Base-by-base conservation (phyloP, 192 early-diverging fungal genomes). In the Coemansia sp. region DNA sequence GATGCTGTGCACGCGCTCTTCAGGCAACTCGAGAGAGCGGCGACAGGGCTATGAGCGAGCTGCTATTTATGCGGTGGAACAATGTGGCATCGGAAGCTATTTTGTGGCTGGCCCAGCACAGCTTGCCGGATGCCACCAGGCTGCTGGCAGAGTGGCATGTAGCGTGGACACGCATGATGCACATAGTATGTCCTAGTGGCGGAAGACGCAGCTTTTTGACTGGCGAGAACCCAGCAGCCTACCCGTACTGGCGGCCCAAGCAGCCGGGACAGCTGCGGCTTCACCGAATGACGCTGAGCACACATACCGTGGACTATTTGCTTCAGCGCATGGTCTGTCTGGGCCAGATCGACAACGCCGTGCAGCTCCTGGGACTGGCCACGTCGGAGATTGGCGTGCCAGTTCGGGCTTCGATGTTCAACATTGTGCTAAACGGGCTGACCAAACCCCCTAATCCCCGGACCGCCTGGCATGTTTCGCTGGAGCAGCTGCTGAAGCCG, bases 1-100 rank as follows among this genome's bases (percentile, higher is more conserved):
- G 34, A 14, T 51, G 55, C 51, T 69, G 66, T 50, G 1, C 14
- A 15, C 39, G 40, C 5, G 49, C 52, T n/a, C 11, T 58, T 15
- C 16, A 26, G 7, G 47, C 43, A n/a, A 34, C 12, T 16, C 16
- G 21, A 16, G 30, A 36, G 9, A 43, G 20, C 9, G 42, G 26
- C n/a, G 56, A 39, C 26, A 37, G 3, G 9, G 40, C 55, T 15
- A 6, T 55, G 6, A 37, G 45, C 18, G 65, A 75, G 41, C 59
- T 75, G 57, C 57, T 53, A 43, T 65, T 76, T 45, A 76, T 69
- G 58, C 57, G 72, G 32, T 76, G 72, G 72, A 65, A 62, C 58
- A 61, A 76, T 45, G 66, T 76, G 7, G 65, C 66, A 6, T 76
- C 72, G 53, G 56, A 59, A 30, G 58, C 44, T 8, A 5, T 49